These are phyloP conservation scores for Boeremia lycopersici DNA, from an alignment of 2,329 filamentous ascomycete species.

Conservation along the genomic window DNA sequence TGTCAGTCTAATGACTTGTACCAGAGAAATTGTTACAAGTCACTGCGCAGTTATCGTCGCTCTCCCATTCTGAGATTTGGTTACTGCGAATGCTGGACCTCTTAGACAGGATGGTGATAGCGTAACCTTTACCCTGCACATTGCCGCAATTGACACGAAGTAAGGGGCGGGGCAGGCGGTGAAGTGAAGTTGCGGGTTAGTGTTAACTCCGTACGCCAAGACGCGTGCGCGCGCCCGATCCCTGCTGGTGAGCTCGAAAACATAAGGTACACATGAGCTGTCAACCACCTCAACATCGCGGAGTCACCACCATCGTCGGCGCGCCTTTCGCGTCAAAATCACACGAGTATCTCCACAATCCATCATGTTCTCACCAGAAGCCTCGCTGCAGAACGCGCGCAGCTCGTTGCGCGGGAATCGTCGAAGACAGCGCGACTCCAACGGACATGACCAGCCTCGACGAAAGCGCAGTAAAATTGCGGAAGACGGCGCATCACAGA, in stretches of 20 bases:
- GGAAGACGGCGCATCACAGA: slow-evolving; percentile 47
- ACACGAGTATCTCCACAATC: neutral
- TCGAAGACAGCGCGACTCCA: slow-evolving; percentile 53
- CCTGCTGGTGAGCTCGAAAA: slow-evolving; percentile 19
- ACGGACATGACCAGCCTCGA: slow-evolving; percentile 49
- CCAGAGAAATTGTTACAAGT: too few species aligned
- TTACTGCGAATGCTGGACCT: too few species aligned
- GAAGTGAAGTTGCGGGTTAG: too few species aligned
- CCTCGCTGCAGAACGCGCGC: slow-evolving; percentile 44
- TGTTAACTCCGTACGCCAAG: too few species aligned
- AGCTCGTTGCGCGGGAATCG: slow-evolving; percentile 53
- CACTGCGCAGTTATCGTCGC: too few species aligned
- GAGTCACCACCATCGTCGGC: slow-evolving; percentile 15
- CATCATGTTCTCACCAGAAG: slow-evolving; percentile 50
- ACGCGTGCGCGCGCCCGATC: slow-evolving; percentile 13
- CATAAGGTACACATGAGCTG: slow-evolving; percentile 13
- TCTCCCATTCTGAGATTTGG: too few species aligned
- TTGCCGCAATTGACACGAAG: too few species aligned
- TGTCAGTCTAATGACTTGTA: too few species aligned
- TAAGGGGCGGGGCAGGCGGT: too few species aligned
- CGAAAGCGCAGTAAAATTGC: slow-evolving; percentile 56
- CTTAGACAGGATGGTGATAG: too few species aligned
- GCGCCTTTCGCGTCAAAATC: slow-evolving; percentile 13
- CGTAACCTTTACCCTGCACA: too few species aligned
- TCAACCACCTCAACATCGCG: slow-evolving; percentile 11